These are phyloP conservation scores for Fusarium tupiense DNA, from an alignment of 2,329 filamentous ascomycete species.

Conservation along the genomic window DNA sequence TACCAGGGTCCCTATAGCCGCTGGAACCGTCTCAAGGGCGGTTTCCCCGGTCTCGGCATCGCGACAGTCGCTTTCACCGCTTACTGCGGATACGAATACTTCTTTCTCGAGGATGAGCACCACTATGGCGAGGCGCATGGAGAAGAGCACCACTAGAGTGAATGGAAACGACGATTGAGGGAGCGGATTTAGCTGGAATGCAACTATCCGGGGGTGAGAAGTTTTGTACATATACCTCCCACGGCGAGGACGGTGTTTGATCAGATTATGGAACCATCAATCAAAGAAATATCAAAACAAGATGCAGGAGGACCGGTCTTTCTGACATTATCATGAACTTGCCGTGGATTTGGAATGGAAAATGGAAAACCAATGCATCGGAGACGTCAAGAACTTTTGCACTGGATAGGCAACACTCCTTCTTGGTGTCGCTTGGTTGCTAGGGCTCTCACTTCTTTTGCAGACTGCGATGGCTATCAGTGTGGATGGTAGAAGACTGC, in stretches of 20 bases:
- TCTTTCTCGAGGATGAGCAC: conserved; percentile 81
- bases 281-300: conserved; percentile 23
- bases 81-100: conserved; percentile 90
- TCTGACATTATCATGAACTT: background rate
- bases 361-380: background rate
- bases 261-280: conserved; percentile 35
- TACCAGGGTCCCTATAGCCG: conserved; percentile 90
- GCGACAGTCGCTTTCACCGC: conserved; percentile 89
- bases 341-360: background rate
- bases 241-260: conserved; percentile 24
- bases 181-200: conserved; percentile 17
- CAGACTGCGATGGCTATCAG: background rate
- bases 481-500: background rate
- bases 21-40: conserved; percentile 86
- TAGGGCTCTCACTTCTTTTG: too few species aligned
- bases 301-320: background rate
- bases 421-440: background rate
- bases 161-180: conserved; percentile 17
- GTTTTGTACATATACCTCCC: conserved; percentile 43
- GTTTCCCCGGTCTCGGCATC: conserved; percentile 91
- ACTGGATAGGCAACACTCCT: background rate
- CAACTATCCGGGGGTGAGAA: conserved; percentile 11
- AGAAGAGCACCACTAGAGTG: conserved; percentile 65
- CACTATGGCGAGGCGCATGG: conserved; percentile 64
- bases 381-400: background rate